Conservation (phyloP, 768 basidiomycete genomes). For the Pisolithus sp. region DNA sequence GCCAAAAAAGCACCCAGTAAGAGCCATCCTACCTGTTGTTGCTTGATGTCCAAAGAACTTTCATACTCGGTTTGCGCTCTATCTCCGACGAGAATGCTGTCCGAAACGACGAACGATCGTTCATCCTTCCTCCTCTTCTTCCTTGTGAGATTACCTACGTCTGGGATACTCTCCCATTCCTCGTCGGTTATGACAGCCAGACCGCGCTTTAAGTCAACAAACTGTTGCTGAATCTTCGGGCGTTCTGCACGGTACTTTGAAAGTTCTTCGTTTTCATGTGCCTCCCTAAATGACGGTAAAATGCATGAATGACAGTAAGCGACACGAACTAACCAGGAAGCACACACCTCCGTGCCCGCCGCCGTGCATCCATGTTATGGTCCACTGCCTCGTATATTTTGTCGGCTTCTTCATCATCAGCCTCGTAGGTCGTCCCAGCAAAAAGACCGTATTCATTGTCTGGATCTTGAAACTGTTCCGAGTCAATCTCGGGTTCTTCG, state of each 20-base stretch:
- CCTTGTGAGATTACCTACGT: constrained; percentile 92
- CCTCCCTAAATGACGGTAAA: constrained; percentile 48
- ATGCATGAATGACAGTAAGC: constrained; percentile 24
- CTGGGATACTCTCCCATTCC: constrained; percentile 94
- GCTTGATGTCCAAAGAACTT: constrained; percentile 64
- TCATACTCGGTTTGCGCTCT: constrained; percentile 70
- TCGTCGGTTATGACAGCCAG: constrained; percentile 78
- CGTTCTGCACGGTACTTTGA: constrained; percentile 77
- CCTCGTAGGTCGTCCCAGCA: constrained; percentile 92
- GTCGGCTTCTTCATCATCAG: constrained; percentile 97
- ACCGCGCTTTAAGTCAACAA: constrained; percentile 90
- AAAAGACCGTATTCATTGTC: constrained; percentile 97
- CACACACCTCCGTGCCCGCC: constrained; percentile 72
- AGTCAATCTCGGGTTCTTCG: constrained; percentile 83
- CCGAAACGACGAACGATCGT: constrained; percentile 83
- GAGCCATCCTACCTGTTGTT: constrained; percentile 54
- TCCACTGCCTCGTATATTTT: constrained; percentile 92
- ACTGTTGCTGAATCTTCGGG: constrained; percentile 94
- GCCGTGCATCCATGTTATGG: constrained; percentile 79
- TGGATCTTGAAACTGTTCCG: constrained; percentile 92
- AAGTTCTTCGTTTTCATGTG: constrained; percentile 65
- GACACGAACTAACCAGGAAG: constrained; percentile 35
- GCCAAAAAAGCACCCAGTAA: neutral
- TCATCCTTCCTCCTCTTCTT: constrained; percentile 86
- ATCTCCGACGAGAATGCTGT: constrained; percentile 87